A percentile compares a stretch with the other conserved stretches of the same genome.
These are phyloP conservation scores for Arabidopsis arenosa DNA, from an alignment of 345 rosid genomes.

Conservation along the genomic window DNA sequence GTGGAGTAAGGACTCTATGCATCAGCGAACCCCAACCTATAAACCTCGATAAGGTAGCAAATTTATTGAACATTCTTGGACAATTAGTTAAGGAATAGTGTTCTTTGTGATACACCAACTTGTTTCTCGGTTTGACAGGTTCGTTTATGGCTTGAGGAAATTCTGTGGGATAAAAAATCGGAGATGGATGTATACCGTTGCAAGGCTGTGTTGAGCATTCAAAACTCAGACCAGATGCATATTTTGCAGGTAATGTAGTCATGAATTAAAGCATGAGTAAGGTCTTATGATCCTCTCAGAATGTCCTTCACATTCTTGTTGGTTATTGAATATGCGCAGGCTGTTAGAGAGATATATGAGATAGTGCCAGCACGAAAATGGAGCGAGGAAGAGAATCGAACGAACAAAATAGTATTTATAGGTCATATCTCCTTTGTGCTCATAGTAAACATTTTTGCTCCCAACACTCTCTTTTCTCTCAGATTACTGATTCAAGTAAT, in stretches of 20 bases:
- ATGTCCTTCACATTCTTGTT: conserved; percentile 18
- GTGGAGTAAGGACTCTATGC: conserved; percentile 76
- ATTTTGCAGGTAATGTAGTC: conserved; percentile 74
- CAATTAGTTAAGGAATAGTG: conserved; percentile 1
- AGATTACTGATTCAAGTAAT: conserved; percentile 22
- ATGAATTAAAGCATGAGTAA: conserved; percentile 13
- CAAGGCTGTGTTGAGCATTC: conserved; percentile 78
- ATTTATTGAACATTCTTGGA: conserved; percentile 6
- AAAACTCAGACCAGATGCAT: conserved; percentile 75
- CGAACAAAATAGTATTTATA: conserved; percentile 80
- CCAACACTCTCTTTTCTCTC: neutral
- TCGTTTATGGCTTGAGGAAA: conserved; percentile 87
- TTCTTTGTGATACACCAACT: conserved; percentile 16
- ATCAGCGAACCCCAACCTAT: conserved; percentile 61
- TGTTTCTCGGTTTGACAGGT: conserved; percentile 50
- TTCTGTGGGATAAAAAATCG: conserved; percentile 85
- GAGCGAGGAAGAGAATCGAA: conserved; percentile 60
- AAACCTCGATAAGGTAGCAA: conserved; percentile 77
- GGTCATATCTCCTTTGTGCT: conserved; percentile 51
- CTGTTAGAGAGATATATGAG: conserved; percentile 93
- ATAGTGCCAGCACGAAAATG: conserved; percentile 83
- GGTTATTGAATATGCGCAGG: conserved; percentile 54
- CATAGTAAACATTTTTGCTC: neutral
- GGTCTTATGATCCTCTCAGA: neutral
- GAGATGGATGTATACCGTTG: conserved; percentile 89